Conservation (phyloP, 2,329 filamentous ascomycete genomes). For the Lachnellula subtilissima region DNA sequence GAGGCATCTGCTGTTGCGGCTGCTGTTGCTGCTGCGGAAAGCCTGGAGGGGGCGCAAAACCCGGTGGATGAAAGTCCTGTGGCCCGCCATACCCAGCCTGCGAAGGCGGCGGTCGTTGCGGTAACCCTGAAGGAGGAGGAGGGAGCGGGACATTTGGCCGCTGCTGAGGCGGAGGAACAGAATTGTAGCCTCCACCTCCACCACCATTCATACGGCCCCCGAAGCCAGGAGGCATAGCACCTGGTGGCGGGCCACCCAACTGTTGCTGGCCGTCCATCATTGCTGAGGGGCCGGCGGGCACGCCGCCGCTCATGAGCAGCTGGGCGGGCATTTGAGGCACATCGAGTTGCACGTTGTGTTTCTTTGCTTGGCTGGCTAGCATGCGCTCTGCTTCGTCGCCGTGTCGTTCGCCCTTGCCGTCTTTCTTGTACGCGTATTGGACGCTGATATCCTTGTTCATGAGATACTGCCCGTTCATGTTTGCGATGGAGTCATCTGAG, state of each 20-base stretch:
- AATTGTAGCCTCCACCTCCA: conserved; percentile 18
- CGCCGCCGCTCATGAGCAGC: conserved; percentile 38
- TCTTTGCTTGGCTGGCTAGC: conserved; percentile 86
- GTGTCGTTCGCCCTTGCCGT: conserved; percentile 93
- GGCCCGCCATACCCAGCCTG: conserved; percentile 65
- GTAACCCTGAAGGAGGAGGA: conserved; percentile 48
- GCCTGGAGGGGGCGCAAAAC: conserved; percentile 43
- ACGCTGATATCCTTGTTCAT: conserved; percentile 96
- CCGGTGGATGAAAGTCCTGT: conserved; percentile 42
- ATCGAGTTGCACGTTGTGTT: conserved; percentile 85
- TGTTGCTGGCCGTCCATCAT: conserved; percentile 31
- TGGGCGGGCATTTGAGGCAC: conserved; percentile 35
- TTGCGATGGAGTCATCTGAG: conserved; percentile 83
- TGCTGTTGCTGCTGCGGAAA: conserved; percentile 33
- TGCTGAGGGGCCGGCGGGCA: conserved; percentile 37
- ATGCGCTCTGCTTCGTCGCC: conserved; percentile 90
- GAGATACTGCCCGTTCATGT: conserved; percentile 94
- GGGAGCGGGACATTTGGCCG: conserved; percentile 49
- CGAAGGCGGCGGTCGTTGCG: conserved; percentile 65
- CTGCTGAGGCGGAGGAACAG: conserved; percentile 30
- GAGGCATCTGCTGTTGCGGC: conserved; percentile 24
- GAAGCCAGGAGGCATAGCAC: conserved; percentile 27
- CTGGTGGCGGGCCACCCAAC: conserved; percentile 20
- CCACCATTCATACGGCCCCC: conserved; percentile 19
- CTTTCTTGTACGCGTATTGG: conserved; percentile 99